Evolutionary conservation across 208 protist genomes (phyloP).

Genomic region (Trypanosoma avium): DNA sequence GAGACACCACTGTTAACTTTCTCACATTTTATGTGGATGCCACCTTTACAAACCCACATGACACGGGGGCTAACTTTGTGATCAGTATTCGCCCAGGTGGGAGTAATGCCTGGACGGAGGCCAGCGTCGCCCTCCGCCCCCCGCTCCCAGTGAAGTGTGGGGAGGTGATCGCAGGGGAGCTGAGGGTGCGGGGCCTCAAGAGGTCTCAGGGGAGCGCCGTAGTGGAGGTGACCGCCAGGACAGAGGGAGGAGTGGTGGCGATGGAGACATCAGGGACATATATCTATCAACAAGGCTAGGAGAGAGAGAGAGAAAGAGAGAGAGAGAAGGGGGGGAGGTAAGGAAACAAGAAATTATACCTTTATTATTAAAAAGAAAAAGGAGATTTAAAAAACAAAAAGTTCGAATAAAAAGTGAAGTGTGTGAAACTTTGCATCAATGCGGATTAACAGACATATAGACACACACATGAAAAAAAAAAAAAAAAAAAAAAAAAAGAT

Average conservation of each 20-base stretch:
- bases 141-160: slow-evolving; percentile 72
- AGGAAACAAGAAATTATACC: no score
- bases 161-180: slow-evolving; percentile 58
- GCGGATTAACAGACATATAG: no score
- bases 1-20: slow-evolving; percentile 77
- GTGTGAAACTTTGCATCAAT: no score
- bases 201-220: slow-evolving; percentile 51
- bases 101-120: slow-evolving; percentile 81
- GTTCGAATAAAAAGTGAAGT: no score
- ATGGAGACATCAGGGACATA: slow-evolving; percentile 68
- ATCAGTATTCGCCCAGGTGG: slow-evolving; percentile 78
- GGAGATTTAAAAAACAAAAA: no score
- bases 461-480: no score
- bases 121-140: slow-evolving; percentile 63
- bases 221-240: slow-evolving; percentile 67
- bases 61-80: slow-evolving; percentile 85
- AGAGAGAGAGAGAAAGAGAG: slow-evolving; percentile 1
- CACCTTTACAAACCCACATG: slow-evolving; percentile 63
- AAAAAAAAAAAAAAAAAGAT: neutral
- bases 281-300: slow-evolving; percentile 69
- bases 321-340: neutral
- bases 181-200: slow-evolving; percentile 46
- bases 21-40: slow-evolving; percentile 87
- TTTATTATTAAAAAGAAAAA: no score
- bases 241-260: slow-evolving; percentile 55